Evolutionary conservation across 495 filamentous ascomycete genomes (phyloP).

Genomic region (Thermochaetoides thermophila): DNA sequence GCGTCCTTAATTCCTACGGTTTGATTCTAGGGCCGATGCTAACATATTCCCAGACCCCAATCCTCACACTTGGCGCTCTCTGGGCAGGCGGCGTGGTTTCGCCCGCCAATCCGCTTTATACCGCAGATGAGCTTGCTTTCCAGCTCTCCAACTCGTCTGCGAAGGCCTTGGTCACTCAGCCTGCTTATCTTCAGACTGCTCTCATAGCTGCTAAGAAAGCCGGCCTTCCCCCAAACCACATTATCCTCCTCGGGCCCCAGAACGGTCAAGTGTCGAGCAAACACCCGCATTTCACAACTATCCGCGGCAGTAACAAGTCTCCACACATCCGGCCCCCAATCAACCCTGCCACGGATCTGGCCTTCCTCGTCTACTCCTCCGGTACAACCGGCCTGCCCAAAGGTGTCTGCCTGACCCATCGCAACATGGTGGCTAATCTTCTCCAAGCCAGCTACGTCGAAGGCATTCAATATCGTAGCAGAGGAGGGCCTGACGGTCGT

Average conservation of each 20-base stretch:
- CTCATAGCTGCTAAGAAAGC: conserved; percentile 49
- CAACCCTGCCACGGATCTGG: conserved; percentile 39
- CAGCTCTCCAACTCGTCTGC: conserved; percentile 73
- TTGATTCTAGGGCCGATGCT: not conserved
- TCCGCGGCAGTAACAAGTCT: conserved; percentile 42
- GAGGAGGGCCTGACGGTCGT: conserved; percentile 43
- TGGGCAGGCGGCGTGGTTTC: conserved; percentile 75
- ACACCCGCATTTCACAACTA: conserved; percentile 64
- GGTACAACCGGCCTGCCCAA: conserved; percentile 91
- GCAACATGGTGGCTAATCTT: conserved; percentile 64
- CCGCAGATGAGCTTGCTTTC: conserved; percentile 69
- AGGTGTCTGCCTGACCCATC: conserved; percentile 79
- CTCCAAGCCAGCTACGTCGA: conserved; percentile 41
- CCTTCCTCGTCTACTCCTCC: conserved; percentile 65
- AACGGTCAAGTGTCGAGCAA: conserved; percentile 40
- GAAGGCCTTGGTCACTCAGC: conserved; percentile 59
- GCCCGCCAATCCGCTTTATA: conserved; percentile 82
- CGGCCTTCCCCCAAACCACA: conserved; percentile 48
- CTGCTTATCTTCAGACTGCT: conserved; percentile 44
- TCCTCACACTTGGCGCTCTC: conserved; percentile 58
- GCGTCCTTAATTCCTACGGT: not conserved
- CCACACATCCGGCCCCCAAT: conserved; percentile 1
- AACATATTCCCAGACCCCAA: conserved; percentile 39
- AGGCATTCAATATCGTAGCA: conserved; percentile 40
- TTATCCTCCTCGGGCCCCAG: conserved; percentile 68